Conservation (phyloP, 31 red algal genomes). For the Porphyra umbilicalis region DNA sequence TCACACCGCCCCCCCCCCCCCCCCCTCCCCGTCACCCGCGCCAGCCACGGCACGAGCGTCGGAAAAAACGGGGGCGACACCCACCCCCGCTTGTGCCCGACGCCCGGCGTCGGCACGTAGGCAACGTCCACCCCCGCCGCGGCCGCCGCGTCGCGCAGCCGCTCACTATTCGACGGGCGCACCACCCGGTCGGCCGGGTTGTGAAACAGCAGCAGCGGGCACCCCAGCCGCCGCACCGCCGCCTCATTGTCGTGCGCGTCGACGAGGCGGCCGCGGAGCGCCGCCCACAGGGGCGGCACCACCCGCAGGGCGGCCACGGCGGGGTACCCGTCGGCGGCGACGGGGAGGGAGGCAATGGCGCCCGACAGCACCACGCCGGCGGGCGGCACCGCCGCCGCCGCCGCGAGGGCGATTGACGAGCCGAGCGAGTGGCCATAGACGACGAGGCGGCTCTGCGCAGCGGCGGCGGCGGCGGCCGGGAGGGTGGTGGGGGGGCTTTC, state of each 20-base stretch:
- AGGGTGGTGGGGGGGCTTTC: too few species aligned
- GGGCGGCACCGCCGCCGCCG: neutral
- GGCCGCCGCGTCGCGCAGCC: neutral
- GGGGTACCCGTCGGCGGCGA: neutral
- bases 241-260: neutral
- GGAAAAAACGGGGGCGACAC: neutral
- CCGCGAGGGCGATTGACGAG: neutral
- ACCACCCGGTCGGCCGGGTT: neutral
- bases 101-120: neutral
- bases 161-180: neutral
- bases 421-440: neutral
- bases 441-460: neutral
- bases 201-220: neutral
- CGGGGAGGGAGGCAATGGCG: neutral
- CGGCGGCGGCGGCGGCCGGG: neutral
- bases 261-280: neutral
- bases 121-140: neutral
- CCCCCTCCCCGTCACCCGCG: neutral
- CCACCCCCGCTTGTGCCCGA: neutral
- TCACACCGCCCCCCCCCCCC: neutral
- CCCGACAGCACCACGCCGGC: neutral
- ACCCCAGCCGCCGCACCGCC: neutral
- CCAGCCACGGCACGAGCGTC: neutral
- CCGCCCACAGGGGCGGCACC: neutral
- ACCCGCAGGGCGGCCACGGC: neutral